phyloP scores from a whole-genome alignment of 2,329 filamentous ascomycete genomes.

The Aspergillus viridinutans region DNA sequence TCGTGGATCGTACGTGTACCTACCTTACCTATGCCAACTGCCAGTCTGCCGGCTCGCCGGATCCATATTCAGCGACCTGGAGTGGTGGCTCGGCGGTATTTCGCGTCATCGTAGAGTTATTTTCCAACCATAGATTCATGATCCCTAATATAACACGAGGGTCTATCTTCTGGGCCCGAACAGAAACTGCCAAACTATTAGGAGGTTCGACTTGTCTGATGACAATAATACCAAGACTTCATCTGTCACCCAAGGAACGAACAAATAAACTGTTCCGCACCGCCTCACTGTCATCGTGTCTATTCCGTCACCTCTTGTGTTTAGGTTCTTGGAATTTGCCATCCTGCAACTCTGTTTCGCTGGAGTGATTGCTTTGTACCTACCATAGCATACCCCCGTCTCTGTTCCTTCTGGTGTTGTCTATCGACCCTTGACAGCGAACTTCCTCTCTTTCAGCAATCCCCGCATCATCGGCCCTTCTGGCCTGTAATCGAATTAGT shows the following conservation, averaged over 20 bases:
- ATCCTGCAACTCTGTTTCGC: not conserved
- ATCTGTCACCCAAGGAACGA: conserved; percentile 7
- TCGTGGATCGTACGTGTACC: not conserved
- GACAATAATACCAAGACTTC: not conserved
- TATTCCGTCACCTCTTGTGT: conserved; percentile 3
- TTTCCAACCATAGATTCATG: not conserved
- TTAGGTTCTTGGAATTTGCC: not conserved
- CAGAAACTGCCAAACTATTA: not conserved
- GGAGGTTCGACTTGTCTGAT: not conserved
- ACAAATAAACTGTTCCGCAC: conserved; percentile 8
- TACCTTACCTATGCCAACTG: too few relatives aligned
- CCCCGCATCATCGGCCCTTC: conserved; percentile 15
- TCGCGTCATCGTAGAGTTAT: not conserved
- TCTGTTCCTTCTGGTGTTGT: not conserved
- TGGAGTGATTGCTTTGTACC: not conserved
- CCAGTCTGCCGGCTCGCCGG: not conserved
- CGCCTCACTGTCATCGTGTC: conserved; percentile 15
- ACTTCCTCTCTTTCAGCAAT: not conserved
- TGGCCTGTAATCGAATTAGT: conserved; percentile 7
- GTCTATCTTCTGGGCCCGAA: not conserved
- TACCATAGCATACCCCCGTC: not conserved
- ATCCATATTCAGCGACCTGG: not conserved
- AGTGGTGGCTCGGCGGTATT: not conserved
- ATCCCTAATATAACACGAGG: not conserved
- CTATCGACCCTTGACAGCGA: not conserved